A percentile compares a stretch with the other conserved stretches of the same genome.
These are phyloP conservation scores for Bisporella sp. DNA, from an alignment of 2,329 filamentous ascomycete species.

Conservation along the genomic window DNA sequence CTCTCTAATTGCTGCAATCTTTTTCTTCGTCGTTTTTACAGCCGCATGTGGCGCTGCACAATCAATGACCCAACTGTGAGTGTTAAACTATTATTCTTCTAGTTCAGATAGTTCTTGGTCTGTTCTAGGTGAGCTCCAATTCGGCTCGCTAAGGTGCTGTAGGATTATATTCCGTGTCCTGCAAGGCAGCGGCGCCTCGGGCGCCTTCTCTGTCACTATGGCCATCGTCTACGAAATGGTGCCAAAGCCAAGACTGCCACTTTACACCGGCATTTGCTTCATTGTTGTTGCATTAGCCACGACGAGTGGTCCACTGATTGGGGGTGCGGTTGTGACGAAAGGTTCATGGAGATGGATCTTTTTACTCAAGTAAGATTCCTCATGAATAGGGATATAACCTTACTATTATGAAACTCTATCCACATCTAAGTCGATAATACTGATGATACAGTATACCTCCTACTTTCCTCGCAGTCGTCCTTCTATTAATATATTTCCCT, in stretches of 20 bases:
- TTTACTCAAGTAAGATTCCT: constrained; percentile 14
- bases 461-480: neutral
- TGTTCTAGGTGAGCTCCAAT: neutral
- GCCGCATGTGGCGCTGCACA: constrained; percentile 5
- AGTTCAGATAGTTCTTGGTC: no score
- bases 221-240: constrained; percentile 43
- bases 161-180: constrained; percentile 8
- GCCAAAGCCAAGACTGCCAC: constrained; percentile 36
- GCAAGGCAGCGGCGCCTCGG: constrained; percentile 39
- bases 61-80: constrained; percentile 11
- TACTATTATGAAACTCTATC: neutral
- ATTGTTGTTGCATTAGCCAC: constrained; percentile 12
- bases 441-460: neutral
- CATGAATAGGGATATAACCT: neutral
- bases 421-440: no score
- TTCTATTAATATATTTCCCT: neutral
- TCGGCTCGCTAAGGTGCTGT: neutral
- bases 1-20: constrained; percentile 4
- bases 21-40: constrained; percentile 8
- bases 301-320: constrained; percentile 23
- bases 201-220: constrained; percentile 36
- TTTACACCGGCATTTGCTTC: constrained; percentile 19
- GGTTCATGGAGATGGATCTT: constrained; percentile 28
- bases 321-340: constrained; percentile 24
- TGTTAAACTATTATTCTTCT: neutral